These are phyloP conservation scores for Neurospora tetrasperma DNA, from an alignment of 495 filamentous ascomycete genomes.

Conservation along the genomic window DNA sequence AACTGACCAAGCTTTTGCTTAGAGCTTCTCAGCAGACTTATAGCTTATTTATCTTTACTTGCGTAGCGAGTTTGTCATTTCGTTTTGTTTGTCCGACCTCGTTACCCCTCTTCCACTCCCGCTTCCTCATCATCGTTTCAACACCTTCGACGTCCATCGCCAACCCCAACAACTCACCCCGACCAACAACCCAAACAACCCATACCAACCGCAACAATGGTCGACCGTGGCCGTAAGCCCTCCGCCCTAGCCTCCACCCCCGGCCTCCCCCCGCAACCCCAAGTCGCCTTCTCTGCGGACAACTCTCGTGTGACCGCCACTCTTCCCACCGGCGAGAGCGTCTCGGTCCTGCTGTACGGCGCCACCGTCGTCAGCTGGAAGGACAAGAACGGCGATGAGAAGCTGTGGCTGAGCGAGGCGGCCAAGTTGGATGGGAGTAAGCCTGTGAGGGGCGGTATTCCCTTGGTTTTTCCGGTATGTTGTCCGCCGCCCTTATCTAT, in stretches of 20 bases:
- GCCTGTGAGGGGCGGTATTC: conserved; percentile 68
- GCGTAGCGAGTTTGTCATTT: background rate
- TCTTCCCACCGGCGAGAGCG: conserved; percentile 75
- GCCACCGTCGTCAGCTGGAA: conserved; percentile 94
- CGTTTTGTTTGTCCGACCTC: background rate
- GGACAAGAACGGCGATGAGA: conserved; percentile 65
- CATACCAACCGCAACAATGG: conserved; percentile 38
- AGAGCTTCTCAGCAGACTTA: background rate
- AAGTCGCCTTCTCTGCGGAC: conserved; percentile 55
- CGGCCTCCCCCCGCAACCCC: conserved; percentile 51
- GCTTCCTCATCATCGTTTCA: background rate
- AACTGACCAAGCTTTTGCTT: background rate
- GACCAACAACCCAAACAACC: background rate
- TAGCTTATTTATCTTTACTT: background rate
- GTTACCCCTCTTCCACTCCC: background rate
- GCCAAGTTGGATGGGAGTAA: conserved; percentile 52
- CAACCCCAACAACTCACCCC: background rate
- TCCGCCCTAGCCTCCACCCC: conserved; percentile 61
- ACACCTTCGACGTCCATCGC: background rate
- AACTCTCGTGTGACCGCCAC: conserved; percentile 57
- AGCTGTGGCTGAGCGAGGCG: conserved; percentile 75
- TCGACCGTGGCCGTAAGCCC: conserved; percentile 78
- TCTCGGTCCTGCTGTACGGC: conserved; percentile 78
- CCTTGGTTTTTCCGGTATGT: conserved; percentile 88
- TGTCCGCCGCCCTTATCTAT: background rate